A percentile compares a stretch with the other conserved stretches of the same genome.
phyloP scores from a whole-genome alignment of 768 basidiomycete species.

The Favolaschia claudopus region DNA sequence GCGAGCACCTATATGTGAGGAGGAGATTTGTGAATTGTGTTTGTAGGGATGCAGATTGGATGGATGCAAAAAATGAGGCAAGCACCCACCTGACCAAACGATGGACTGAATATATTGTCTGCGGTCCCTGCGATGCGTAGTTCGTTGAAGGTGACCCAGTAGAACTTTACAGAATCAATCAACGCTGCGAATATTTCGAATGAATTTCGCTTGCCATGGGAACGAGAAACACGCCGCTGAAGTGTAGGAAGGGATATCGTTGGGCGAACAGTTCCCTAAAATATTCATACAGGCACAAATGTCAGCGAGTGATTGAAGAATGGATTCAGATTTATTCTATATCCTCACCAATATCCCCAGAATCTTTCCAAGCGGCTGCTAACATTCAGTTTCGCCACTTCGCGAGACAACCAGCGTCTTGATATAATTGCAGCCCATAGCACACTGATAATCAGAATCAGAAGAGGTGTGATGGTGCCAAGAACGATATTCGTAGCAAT shows the following conservation, averaged over 20 bases:
- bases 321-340: background rate
- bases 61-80: too few relatives aligned
- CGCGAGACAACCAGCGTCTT: background rate
- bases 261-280: background rate
- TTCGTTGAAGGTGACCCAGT: constrained; percentile 10
- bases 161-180: too few relatives aligned
- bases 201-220: too few relatives aligned
- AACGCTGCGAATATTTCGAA: too few relatives aligned
- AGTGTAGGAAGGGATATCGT: constrained; percentile 9
- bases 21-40: background rate
- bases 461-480: background rate
- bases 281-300: too few relatives aligned
- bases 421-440: background rate
- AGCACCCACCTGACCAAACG: constrained; percentile 12
- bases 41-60: too few relatives aligned
- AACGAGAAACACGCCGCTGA: constrained; percentile 10
- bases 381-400: background rate
- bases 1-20: constrained; percentile 6
- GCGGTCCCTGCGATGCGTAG: background rate
- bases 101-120: constrained; percentile 6
- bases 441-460: background rate
- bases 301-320: background rate
- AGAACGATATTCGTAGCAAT: background rate
- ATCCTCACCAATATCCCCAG: background rate
- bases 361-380: background rate